A percentile compares a stretch with the other conserved stretches of the same genome.
Conservation (phyloP, 164 flowering plant species). For the Kingdonia uniflora region DNA sequence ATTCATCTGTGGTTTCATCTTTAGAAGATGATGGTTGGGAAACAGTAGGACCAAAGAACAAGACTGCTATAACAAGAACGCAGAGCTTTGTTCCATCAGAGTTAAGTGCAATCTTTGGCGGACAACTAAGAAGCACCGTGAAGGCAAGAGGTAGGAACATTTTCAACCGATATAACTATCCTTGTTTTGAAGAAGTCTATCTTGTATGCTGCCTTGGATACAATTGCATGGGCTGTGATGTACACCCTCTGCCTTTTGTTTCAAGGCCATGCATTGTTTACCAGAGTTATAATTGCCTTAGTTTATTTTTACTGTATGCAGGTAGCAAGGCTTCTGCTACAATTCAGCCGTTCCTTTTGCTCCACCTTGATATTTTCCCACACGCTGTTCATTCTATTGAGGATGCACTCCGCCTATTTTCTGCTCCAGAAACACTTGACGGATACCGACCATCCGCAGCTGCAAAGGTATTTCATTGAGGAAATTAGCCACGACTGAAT, state of each 20-base stretch:
- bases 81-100: conserved; percentile 78
- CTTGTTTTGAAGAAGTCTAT: too few species aligned
- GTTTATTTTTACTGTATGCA: conserved; percentile 13
- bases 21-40: conserved; percentile 96
- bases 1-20: conserved; percentile 43
- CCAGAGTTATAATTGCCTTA: too few species aligned
- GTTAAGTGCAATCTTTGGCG: conserved; percentile 85
- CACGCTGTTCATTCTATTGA: conserved; percentile 67
- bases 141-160: conserved; percentile 61
- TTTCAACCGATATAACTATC: neutral
- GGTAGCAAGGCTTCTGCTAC: conserved; percentile 89
- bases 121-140: conserved; percentile 81
- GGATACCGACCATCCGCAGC: conserved; percentile 67
- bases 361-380: conserved; percentile 75
- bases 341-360: conserved; percentile 77
- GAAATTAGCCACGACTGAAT: too few species aligned
- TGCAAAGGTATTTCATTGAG: conserved; percentile 52
- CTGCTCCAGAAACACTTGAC: conserved; percentile 82
- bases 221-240: neutral
- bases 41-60: conserved; percentile 95
- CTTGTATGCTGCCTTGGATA: neutral
- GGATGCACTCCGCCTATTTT: conserved; percentile 80
- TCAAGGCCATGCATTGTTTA: neutral
- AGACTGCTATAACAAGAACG: conserved; percentile 87
- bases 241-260: neutral